A percentile compares a stretch with the other conserved stretches of the same genome.
Evolutionary conservation across 108 stramenopile genomes (phyloP).

Genomic region (Schizochytrium sp.): DNA sequence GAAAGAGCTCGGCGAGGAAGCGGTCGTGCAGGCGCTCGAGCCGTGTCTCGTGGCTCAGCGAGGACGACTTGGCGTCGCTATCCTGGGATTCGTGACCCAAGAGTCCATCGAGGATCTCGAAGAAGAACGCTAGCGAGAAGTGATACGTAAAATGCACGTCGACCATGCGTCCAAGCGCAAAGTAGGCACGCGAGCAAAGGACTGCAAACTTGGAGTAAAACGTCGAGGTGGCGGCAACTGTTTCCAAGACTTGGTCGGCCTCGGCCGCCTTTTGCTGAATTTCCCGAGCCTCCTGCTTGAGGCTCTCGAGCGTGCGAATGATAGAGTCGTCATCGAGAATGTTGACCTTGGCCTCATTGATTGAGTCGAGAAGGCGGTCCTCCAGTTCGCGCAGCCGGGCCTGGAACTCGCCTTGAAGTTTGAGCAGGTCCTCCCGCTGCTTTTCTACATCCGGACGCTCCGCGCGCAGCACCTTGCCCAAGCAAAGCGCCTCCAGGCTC

Average conservation of each 20-base stretch:
- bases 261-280: constrained; percentile 82
- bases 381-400: constrained; percentile 87
- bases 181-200: constrained; percentile 56
- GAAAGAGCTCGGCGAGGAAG: not conserved
- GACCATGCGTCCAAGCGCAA: constrained; percentile 30
- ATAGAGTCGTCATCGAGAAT: constrained; percentile 93
- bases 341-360: constrained; percentile 84
- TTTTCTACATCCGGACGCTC: constrained; percentile 89
- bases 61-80: too few species aligned
- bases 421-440: constrained; percentile 66
- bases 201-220: constrained; percentile 74
- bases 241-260: constrained; percentile 75
- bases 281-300: constrained; percentile 86
- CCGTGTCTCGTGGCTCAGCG: not conserved
- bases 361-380: constrained; percentile 82
- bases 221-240: constrained; percentile 68
- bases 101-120: not conserved
- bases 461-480: constrained; percentile 66
- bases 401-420: constrained; percentile 85
- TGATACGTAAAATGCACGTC: constrained; percentile 40
- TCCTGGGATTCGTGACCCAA: not conserved
- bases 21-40: not conserved
- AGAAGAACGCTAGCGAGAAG: constrained; percentile 24
- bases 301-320: constrained; percentile 80
- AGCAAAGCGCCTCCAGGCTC: constrained; percentile 76